Base-by-base conservation (phyloP, 179 eudicot genomes). In the Vitellaria paradoxa region DNA sequence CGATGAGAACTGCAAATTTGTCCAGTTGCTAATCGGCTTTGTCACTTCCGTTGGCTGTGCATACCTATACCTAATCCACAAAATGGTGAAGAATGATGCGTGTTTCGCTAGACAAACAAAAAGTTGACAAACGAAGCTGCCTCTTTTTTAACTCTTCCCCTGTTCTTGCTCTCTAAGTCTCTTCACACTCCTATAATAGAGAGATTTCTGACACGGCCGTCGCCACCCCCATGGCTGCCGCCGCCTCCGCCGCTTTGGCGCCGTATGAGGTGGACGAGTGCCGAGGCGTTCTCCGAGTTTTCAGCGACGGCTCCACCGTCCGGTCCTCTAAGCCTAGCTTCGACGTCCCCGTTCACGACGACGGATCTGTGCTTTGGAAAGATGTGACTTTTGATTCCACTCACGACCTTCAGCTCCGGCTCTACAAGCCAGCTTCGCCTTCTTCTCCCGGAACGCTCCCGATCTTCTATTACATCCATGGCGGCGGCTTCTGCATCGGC, bases 401-500 rank as follows among this genome's bases (percentile, higher is more conserved):
- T 0, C 81, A 83, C 73, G 52, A 75, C 61, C 89, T 89, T 70
- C 74, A 80, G 56, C 89, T 87, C 70, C 88, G 91, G 20, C 83
- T 86, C 75, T 89, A 89, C 85, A 89, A 85, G 78, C 92, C 92
- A 17, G 79, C 87, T 45, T 52, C 79, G 1, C 45, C 82, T 0
- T 6, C 73, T 13, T 5, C 79, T 20, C 18, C 86, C 0, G 1
- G 67, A 30, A 87, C 82, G 83, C 88, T 89, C 60, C 92, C 93
- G 0, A 74, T 89, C 68, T 82, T 87, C 65, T 89, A 82, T 77
- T 89, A 87, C 79, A 84, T 89, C 57, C 93, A 87, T 64, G 93
- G 93, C 17, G 93, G 93, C 5, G 93, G 93, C 45, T 89, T 87
- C 74, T 89, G 93, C 86, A 84, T 89, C 59, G 89, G 93, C 70